Conservation (phyloP, 179 eudicot species). For the Nepenthes alata region DNA sequence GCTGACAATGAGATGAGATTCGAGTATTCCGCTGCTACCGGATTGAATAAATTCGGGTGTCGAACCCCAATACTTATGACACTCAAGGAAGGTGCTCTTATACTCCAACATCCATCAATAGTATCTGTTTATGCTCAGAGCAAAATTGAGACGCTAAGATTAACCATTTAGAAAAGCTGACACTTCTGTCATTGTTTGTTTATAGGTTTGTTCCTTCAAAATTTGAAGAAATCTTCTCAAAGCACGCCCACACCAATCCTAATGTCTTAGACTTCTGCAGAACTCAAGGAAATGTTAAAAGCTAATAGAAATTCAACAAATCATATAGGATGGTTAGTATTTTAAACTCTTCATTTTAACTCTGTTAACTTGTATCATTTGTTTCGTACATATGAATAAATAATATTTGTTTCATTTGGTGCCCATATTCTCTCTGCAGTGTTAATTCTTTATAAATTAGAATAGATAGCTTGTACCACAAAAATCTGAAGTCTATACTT, state of each 20-base stretch:
- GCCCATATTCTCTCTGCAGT: no score
- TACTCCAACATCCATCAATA: no score
- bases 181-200: background rate
- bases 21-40: no score
- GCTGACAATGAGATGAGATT: no score
- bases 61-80: conserved; percentile 22
- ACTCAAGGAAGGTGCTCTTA: conserved; percentile 56
- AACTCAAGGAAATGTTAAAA: conserved; percentile 42
- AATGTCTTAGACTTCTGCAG: conserved; percentile 34
- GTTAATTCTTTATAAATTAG: no score
- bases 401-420: no score
- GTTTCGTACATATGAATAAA: background rate
- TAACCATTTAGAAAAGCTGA: background rate
- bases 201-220: conserved; percentile 42
- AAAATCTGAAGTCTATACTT: no score
- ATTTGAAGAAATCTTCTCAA: conserved; percentile 52
- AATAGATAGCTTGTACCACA: no score
- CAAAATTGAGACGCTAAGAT: no score
- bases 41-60: no score
- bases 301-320: conserved; percentile 53
- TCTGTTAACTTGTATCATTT: no score
- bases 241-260: conserved; percentile 37
- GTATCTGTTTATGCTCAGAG: no score
- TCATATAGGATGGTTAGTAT: conserved; percentile 37
- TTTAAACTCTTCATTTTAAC: background rate